These are phyloP conservation scores for Cetraspora pellucida DNA, from an alignment of 192 early-diverging fungal species.

Conservation along the genomic window DNA sequence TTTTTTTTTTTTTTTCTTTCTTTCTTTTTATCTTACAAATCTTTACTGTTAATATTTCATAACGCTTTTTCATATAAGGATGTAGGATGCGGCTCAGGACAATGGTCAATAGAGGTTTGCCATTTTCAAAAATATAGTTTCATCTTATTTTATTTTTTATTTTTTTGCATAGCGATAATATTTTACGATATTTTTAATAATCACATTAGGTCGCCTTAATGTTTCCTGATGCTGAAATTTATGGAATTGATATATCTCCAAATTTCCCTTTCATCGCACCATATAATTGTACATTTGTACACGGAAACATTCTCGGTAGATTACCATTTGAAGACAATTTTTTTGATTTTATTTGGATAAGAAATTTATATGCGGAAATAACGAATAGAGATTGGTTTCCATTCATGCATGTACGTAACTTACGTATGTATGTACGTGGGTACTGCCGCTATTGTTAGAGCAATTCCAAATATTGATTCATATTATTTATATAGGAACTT, in stretches of 20 bases:
- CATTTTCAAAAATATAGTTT: too few relatives aligned
- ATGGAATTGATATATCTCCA: slow-evolving; percentile 34
- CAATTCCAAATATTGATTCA: too few relatives aligned
- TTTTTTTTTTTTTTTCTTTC: not conserved
- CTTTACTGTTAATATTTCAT: not conserved
- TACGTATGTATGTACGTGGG: too few relatives aligned
- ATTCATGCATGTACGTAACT: not conserved
- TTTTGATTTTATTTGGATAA: slow-evolving; percentile 19
- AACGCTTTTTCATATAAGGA: slow-evolving; percentile 16
- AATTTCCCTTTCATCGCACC: not conserved
- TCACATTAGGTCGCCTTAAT: slow-evolving; percentile 38
- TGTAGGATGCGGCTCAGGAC: slow-evolving; percentile 45
- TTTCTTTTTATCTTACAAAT: not conserved
- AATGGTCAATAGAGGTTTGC: slow-evolving; percentile 38
- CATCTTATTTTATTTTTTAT: too few relatives aligned
- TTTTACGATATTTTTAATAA: too few relatives aligned
- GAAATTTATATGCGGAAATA: not conserved
- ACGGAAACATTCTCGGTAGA: not conserved
- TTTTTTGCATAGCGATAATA: too few relatives aligned
- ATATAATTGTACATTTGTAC: slow-evolving; percentile 10
- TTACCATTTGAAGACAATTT: slow-evolving; percentile 1
- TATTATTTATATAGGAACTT: not conserved
- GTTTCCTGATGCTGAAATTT: slow-evolving; percentile 37
- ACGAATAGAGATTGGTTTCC: not conserved
- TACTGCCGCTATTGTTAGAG: too few relatives aligned